phyloP scores from a whole-genome alignment of 2,329 filamentous ascomycete genomes.

The Colletotrichum theobromicola region DNA sequence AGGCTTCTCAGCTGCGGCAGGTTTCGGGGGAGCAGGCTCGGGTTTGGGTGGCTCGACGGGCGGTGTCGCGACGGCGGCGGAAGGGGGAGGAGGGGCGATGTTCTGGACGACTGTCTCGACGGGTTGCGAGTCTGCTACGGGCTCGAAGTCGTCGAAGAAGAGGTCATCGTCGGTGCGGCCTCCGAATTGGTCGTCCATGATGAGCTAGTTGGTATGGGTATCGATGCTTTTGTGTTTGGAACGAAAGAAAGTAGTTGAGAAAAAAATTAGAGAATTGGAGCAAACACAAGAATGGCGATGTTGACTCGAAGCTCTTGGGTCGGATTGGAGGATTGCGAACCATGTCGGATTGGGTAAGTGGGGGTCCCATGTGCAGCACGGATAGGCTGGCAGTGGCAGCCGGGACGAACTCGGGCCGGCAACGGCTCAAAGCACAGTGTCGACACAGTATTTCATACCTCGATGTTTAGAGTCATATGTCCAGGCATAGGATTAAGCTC shows the following conservation, averaged over 20 bases:
- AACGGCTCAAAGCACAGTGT: neutral
- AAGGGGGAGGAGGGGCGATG: neutral
- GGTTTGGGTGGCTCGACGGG: constrained; percentile 1
- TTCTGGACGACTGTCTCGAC: neutral
- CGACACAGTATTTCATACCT: neutral
- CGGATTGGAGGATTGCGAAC: neutral
- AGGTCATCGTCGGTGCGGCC: constrained; percentile 67
- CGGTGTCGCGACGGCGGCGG: constrained; percentile 4
- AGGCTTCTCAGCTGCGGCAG: neutral
- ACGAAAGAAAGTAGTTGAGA: neutral
- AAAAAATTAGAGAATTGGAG: neutral
- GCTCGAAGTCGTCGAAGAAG: constrained; percentile 68
- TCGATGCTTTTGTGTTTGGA: neutral
- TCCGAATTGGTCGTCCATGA: constrained; percentile 66
- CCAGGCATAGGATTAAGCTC: neutral
- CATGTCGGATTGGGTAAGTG: constrained; percentile 16
- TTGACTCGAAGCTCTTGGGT: neutral
- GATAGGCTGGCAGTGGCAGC: neutral
- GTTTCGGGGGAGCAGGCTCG: neutral
- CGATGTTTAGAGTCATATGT: neutral
- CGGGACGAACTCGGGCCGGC: neutral
- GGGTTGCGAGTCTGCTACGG: constrained; percentile 26
- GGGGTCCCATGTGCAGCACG: neutral
- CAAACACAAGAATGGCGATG: constrained; percentile 1
- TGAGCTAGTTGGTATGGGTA: neutral